Evolutionary conservation across 2,329 filamentous ascomycete species (phyloP).

Genomic region (Scedosporium boydii): DNA sequence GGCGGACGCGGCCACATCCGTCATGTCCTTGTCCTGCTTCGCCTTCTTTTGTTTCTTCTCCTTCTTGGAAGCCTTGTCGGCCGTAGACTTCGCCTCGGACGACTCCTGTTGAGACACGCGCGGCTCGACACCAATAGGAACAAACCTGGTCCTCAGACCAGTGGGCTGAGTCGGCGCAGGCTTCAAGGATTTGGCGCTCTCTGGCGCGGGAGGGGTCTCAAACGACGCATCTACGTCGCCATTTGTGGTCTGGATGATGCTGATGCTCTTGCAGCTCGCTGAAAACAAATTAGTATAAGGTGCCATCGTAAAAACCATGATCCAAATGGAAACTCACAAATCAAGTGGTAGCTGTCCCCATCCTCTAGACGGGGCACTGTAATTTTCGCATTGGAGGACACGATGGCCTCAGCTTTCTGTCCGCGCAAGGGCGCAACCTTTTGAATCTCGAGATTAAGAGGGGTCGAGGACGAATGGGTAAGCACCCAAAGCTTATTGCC

Average conservation of each 20-base stretch:
- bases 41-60: conserved; percentile 1
- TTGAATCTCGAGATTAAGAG: conserved; percentile 4
- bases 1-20: no score
- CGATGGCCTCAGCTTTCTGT: neutral
- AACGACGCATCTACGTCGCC: neutral
- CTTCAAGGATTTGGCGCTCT: conserved; percentile 15
- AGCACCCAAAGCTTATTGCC: conserved; percentile 3
- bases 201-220: neutral
- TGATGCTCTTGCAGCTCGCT: conserved; percentile 5
- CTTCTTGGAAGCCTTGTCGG: neutral
- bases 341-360: neutral
- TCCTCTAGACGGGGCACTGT: neutral
- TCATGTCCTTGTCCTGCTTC: conserved; percentile 1
- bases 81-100: neutral
- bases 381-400: neutral
- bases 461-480: conserved; percentile 1
- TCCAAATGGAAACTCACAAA: neutral
- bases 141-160: conserved; percentile 57
- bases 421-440: neutral
- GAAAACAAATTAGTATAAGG: neutral
- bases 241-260: conserved; percentile 2
- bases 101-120: neutral
- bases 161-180: conserved; percentile 55
- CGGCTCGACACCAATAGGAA: conserved; percentile 47
- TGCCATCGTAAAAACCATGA: neutral